Conservation (phyloP, 441 rosid species). For the Macaranga tanarius region DNA sequence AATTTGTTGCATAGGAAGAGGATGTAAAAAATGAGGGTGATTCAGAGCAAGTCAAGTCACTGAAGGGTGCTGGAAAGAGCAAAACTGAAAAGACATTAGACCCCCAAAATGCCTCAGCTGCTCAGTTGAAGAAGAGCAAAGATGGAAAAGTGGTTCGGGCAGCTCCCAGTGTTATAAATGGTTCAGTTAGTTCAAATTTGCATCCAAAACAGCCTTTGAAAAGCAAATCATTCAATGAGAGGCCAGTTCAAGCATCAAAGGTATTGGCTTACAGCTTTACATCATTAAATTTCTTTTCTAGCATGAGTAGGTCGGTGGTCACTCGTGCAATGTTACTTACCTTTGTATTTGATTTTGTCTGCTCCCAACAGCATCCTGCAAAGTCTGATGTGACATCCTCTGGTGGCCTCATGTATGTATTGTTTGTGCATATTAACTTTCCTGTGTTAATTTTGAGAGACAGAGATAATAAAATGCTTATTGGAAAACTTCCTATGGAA, state of each 20-base stretch:
- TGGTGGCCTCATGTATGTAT: conserved; percentile 56
- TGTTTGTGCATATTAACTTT: neutral
- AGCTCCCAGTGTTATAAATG: conserved; percentile 43
- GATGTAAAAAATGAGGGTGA: conserved; percentile 38
- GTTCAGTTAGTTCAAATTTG: conserved; percentile 42
- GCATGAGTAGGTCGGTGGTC: neutral
- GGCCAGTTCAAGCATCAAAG: conserved; percentile 47
- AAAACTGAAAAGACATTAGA: conserved; percentile 50
- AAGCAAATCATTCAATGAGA: conserved; percentile 53
- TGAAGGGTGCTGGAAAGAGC: conserved; percentile 46
- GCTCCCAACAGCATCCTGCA: conserved; percentile 51
- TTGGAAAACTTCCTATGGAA: conserved; percentile 11
- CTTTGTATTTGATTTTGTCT: conserved; percentile 30
- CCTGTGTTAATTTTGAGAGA: neutral
- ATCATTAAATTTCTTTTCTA: neutral
- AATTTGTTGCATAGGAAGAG: conserved; percentile 36
- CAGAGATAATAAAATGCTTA: neutral
- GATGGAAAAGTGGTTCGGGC: conserved; percentile 45
- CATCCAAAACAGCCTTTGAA: conserved; percentile 45
- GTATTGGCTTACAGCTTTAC: conserved; percentile 30
- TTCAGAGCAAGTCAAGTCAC: conserved; percentile 37
- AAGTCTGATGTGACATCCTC: conserved; percentile 48
- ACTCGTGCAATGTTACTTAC: conserved; percentile 24
- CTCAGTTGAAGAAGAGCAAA: conserved; percentile 46
- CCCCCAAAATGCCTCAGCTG: conserved; percentile 41